These are phyloP conservation scores for Eutrema japonicum DNA, from an alignment of 345 rosid species.

Conservation along the genomic window DNA sequence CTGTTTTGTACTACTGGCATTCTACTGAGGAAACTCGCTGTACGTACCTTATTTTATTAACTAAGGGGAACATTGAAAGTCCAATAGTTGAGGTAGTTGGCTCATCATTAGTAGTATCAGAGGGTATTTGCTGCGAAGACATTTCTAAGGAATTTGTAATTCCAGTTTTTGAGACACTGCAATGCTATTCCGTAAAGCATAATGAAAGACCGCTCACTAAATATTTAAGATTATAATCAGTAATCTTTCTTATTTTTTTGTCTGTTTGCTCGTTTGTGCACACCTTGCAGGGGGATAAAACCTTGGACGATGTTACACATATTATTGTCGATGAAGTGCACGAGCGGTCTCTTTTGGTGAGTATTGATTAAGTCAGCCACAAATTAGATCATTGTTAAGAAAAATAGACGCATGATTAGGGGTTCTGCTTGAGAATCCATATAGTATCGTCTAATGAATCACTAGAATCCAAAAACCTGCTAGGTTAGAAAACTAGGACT, in stretches of 20 bases:
- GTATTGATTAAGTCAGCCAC: slow-evolving; percentile 35
- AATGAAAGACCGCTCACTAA: slow-evolving; percentile 1
- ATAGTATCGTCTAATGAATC: slow-evolving; percentile 2
- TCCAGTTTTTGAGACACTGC: slow-evolving; percentile 25
- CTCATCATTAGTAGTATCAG: slow-evolving; percentile 1
- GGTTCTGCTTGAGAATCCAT: slow-evolving; percentile 11
- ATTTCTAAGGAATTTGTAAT: slow-evolving; percentile 8
- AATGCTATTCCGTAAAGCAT: neutral
- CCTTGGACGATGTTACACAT: slow-evolving; percentile 74
- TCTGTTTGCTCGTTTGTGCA: slow-evolving; percentile 30
- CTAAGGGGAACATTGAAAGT: slow-evolving; percentile 5
- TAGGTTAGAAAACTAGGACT: neutral
- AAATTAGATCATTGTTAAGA: neutral
- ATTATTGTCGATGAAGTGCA: slow-evolving; percentile 96
- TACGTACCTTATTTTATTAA: slow-evolving; percentile 41
- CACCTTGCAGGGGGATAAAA: slow-evolving; percentile 68
- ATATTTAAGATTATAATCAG: slow-evolving; percentile 7
- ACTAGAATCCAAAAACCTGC: slow-evolving; percentile 13
- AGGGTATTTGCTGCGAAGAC: slow-evolving; percentile 13
- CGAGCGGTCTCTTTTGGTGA: slow-evolving; percentile 90
- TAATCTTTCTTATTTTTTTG: neutral
- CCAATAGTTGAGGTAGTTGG: slow-evolving; percentile 10
- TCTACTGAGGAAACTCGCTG: slow-evolving; percentile 83
- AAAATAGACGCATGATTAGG: slow-evolving; percentile 8
- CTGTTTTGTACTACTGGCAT: slow-evolving; percentile 95